phyloP scores from a whole-genome alignment of 441 rosid genomes.

The Cnidoscolus chayamansa region DNA sequence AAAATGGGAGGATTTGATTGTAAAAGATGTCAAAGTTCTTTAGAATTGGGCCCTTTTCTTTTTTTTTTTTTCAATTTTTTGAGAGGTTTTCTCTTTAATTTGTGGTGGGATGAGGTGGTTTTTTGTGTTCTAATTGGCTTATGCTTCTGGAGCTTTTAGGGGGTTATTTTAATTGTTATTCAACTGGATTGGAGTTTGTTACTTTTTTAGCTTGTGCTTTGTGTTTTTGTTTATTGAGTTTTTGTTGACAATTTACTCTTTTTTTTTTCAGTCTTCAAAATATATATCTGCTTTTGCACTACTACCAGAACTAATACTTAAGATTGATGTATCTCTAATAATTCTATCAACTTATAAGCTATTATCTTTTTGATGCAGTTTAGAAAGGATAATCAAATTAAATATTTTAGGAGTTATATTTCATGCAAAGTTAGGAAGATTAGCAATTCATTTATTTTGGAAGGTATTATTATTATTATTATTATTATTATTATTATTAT shows the following conservation, averaged over 20 bases:
- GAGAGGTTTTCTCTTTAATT: no score
- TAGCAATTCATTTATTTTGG: no score
- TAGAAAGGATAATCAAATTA: no score
- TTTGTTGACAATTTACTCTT: background rate
- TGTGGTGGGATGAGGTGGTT: background rate
- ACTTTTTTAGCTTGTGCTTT: background rate
- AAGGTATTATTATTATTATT: no score
- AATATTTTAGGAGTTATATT: no score
- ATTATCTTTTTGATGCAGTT: background rate
- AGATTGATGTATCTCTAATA: background rate
- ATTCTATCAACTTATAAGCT: background rate
- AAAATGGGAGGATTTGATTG: background rate
- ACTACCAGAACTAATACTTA: background rate
- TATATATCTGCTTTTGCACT: background rate
- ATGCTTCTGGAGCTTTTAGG: background rate
- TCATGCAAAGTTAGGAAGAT: no score
- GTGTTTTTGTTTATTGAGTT: background rate
- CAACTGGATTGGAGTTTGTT: background rate
- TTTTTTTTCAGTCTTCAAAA: background rate
- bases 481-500: no score
- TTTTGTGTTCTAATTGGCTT: background rate
- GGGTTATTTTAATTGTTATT: background rate
- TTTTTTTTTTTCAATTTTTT: background rate
- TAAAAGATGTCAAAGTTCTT: background rate
- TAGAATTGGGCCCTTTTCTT: background rate